A percentile compares a stretch with the other conserved stretches of the same genome.
Evolutionary conservation across 2,329 filamentous ascomycete species (phyloP).

Genomic region (Aspergillus pseudoterreus): DNA sequence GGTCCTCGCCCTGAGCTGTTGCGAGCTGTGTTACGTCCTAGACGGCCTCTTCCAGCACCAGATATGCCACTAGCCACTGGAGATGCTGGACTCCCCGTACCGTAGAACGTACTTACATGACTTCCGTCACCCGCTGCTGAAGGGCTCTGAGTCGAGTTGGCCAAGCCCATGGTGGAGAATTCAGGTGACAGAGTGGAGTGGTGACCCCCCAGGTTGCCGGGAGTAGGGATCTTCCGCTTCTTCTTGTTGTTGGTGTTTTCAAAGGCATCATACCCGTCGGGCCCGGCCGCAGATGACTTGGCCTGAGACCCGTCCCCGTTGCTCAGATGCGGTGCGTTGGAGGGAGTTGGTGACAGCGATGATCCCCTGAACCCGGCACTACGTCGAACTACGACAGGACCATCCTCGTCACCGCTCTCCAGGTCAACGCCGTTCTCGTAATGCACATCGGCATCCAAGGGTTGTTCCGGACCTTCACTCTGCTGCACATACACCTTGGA

Average conservation of each 20-base stretch:
- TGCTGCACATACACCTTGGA: constrained; percentile 46
- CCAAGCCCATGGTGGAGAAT: constrained; percentile 61
- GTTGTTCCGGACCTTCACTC: constrained; percentile 37
- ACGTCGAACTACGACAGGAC: constrained; percentile 39
- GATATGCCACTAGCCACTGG: constrained; percentile 68
- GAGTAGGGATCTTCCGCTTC: constrained; percentile 94
- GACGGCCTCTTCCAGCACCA: constrained; percentile 78
- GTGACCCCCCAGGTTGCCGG: constrained; percentile 64
- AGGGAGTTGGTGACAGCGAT: constrained; percentile 29
- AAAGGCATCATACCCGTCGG: constrained; percentile 93
- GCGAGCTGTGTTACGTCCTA: constrained; percentile 56
- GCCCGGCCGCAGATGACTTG: constrained; percentile 65
- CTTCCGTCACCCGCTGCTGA: constrained; percentile 43
- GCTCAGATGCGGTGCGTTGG: constrained; percentile 23
- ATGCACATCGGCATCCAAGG: constrained; percentile 37
- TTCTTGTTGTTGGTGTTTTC: constrained; percentile 99
- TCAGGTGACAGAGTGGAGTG: constrained; percentile 60
- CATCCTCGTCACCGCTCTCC: constrained; percentile 62
- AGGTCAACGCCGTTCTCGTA: constrained; percentile 55
- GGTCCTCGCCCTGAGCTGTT: constrained; percentile 59
- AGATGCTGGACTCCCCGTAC: constrained; percentile 52
- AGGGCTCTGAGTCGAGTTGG: constrained; percentile 44
- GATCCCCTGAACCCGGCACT: constrained; percentile 40
- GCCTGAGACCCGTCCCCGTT: constrained; percentile 26
- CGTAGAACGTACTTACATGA: constrained; percentile 53